phyloP scores from a whole-genome alignment of 768 basidiomycete genomes.

The Phylloporus sp. region DNA sequence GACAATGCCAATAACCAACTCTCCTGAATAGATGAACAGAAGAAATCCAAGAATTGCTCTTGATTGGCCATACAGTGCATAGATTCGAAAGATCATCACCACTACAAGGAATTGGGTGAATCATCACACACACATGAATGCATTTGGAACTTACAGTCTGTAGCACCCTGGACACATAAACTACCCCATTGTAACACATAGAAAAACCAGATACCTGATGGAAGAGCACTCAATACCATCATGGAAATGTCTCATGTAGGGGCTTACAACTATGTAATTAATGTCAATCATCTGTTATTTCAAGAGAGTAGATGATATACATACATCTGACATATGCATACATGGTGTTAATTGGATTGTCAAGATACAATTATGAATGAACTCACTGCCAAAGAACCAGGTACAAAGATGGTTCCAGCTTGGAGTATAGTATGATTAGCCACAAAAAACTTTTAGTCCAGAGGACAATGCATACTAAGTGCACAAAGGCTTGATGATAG shows the following conservation, averaged over 20 bases:
- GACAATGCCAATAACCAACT: neutral
- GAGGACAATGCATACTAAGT: neutral
- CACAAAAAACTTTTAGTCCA: no score
- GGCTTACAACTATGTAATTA: neutral
- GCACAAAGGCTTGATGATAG: neutral
- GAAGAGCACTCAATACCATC: no score
- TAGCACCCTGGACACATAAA: neutral
- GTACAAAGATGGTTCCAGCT: constrained; percentile 1
- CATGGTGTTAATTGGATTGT: no score
- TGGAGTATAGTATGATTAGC: neutral
- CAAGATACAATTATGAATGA: neutral
- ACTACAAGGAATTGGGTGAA: no score
- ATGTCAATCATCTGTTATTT: neutral
- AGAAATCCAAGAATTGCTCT: neutral
- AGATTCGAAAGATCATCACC: constrained; percentile 9
- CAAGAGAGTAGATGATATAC: neutral
- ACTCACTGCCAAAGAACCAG: constrained; percentile 3
- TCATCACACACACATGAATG: no score
- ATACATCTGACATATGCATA: neutral
- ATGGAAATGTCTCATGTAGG: neutral
- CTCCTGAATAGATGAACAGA: neutral
- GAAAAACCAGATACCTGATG: no score
- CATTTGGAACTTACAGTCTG: constrained; percentile 8
- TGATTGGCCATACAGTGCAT: constrained; percentile 7
- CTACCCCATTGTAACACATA: no score